phyloP scores from a whole-genome alignment of 176 grass and related monocot genomes.

The Alopecurus myosuroides region DNA sequence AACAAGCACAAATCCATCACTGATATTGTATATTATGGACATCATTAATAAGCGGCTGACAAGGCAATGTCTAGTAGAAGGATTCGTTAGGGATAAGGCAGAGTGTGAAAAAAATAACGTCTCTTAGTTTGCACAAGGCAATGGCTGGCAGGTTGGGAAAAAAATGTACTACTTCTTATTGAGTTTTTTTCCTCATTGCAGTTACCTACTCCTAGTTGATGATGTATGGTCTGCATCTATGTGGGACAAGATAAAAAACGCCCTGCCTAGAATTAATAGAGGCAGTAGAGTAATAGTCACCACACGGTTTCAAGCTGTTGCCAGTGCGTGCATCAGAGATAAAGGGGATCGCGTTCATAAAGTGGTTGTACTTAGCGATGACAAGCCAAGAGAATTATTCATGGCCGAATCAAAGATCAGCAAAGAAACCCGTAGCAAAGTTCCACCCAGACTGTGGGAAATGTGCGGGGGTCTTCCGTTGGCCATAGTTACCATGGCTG shows the following conservation, averaged over 20 bases:
- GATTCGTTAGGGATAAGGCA: no score
- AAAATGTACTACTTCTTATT: background rate
- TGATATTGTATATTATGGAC: no score
- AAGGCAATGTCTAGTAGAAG: no score
- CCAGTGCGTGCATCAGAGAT: background rate
- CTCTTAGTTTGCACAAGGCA: no score
- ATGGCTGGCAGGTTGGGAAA: no score
- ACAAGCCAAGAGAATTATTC: background rate
- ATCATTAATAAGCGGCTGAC: no score
- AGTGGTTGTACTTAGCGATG: background rate
- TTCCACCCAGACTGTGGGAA: background rate
- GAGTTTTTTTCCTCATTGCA: background rate
- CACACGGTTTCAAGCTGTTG: background rate
- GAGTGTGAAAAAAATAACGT: background rate
- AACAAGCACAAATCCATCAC: no score
- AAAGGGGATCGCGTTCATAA: background rate
- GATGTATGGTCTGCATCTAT: slow-evolving; percentile 4
- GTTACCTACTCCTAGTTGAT: slow-evolving; percentile 16
- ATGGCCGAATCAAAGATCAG: background rate
- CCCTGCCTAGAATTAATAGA: background rate
- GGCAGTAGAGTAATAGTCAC: background rate
- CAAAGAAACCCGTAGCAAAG: background rate
- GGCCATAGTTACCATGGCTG: background rate
- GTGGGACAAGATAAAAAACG: background rate
- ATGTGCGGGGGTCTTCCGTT: background rate